Conservation (phyloP, 768 basidiomycete species). For the Coprinopsis sp. region DNA sequence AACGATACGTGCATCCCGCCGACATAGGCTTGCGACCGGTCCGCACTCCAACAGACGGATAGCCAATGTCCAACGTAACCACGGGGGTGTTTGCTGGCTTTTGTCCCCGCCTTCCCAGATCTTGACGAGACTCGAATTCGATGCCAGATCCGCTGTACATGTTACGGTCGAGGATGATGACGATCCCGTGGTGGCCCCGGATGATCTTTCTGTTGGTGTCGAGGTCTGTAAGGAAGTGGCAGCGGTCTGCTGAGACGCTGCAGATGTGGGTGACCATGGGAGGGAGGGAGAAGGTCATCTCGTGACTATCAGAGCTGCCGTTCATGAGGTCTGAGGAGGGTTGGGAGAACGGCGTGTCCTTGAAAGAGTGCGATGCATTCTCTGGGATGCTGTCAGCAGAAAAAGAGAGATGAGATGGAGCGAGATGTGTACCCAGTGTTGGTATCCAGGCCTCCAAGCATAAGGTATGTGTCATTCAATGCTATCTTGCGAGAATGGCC, state of each 20-base stretch:
- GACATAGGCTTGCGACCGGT: constrained; percentile 86
- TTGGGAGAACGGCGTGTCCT: too few relatives aligned
- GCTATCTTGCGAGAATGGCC: too few relatives aligned
- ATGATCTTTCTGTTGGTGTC: constrained; percentile 81
- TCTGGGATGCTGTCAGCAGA: too few relatives aligned
- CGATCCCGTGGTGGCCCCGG: constrained; percentile 85
- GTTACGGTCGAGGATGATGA: constrained; percentile 86
- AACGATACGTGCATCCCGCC: constrained; percentile 92
- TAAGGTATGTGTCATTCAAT: too few relatives aligned
- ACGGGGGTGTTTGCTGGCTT: constrained; percentile 65
- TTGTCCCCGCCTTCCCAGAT: constrained; percentile 90
- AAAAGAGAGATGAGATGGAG: too few relatives aligned
- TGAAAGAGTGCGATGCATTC: too few relatives aligned
- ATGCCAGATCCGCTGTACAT: constrained; percentile 78
- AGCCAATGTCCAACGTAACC: constrained; percentile 77
- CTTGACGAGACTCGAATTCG: constrained; percentile 82
- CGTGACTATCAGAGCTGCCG: constrained; percentile 85
- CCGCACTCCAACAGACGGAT: constrained; percentile 93
- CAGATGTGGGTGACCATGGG: too few relatives aligned
- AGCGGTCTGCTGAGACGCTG: constrained; percentile 88
- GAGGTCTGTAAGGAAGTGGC: constrained; percentile 69
- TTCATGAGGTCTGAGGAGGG: too few relatives aligned
- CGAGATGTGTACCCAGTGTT: too few relatives aligned
- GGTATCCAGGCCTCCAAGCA: too few relatives aligned
- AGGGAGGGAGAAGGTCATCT: constrained; percentile 81